These are phyloP conservation scores for Haematococcus sp. DNA, from an alignment of 139 green algal genomes.

Conservation along the genomic window DNA sequence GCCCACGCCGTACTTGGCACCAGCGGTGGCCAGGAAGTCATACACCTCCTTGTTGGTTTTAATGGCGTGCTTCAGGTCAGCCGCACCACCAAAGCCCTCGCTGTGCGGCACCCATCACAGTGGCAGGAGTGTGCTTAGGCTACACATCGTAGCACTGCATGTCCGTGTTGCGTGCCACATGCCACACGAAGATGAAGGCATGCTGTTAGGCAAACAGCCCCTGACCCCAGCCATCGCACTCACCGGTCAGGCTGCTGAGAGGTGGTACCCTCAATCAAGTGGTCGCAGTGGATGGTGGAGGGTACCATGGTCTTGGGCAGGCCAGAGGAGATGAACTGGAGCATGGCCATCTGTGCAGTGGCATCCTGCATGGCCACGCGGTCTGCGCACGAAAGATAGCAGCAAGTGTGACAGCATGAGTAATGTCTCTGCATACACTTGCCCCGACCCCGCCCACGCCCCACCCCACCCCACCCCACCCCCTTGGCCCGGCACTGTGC, in stretches of 20 bases:
- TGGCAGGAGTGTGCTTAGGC: too few relatives aligned
- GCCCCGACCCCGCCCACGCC: too few relatives aligned
- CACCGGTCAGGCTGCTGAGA: slow-evolving; percentile 80
- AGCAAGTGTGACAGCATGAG: not conserved
- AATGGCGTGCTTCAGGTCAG: slow-evolving; percentile 76
- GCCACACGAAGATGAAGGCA: not conserved
- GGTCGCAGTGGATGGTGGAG: slow-evolving; percentile 94
- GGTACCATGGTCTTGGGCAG: slow-evolving; percentile 87
- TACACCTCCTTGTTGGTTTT: slow-evolving; percentile 92
- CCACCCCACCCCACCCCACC: too few relatives aligned
- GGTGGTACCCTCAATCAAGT: slow-evolving; percentile 95
- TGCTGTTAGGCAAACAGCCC: not conserved
- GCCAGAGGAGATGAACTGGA: slow-evolving; percentile 95
- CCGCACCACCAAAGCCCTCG: slow-evolving; percentile 70
- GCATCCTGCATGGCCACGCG: slow-evolving; percentile 96
- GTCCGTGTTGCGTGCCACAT: too few relatives aligned
- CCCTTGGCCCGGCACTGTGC: not conserved
- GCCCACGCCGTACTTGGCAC: slow-evolving; percentile 91
- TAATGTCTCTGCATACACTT: not conserved
- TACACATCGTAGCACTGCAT: too few relatives aligned
- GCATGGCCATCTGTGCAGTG: slow-evolving; percentile 94
- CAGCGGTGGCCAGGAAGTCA: slow-evolving; percentile 87
- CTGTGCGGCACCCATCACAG: slow-evolving; percentile 19
- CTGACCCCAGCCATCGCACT: not conserved
- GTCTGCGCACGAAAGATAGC: slow-evolving; percentile 52